phyloP scores from a whole-genome alignment of 139 green algal species.

The Volvox reticuliferus region DNA sequence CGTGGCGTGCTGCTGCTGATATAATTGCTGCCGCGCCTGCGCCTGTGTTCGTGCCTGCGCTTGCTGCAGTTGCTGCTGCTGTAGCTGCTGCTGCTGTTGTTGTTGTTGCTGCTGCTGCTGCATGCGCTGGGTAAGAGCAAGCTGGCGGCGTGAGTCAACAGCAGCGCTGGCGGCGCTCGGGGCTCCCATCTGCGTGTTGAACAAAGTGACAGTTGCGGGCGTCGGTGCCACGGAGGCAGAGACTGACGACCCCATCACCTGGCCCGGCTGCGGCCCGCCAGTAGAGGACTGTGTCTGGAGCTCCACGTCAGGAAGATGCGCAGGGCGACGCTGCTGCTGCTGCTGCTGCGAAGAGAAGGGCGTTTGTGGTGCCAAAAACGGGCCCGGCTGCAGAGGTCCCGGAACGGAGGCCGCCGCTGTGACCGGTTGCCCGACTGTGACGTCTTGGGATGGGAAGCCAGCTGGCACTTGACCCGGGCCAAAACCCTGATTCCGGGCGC shows the following conservation, averaged over 20 bases:
- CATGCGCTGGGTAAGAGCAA: not conserved
- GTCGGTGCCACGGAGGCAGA: conserved; percentile 1
- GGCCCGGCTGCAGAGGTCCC: not conserved
- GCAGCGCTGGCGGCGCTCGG: not conserved
- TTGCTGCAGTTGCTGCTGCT: not conserved
- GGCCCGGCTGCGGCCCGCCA: not conserved
- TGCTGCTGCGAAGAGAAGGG: not conserved
- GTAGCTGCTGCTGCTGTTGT: not conserved
- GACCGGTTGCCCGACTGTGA: too few relatives aligned
- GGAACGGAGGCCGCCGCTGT: too few relatives aligned
- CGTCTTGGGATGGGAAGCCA: too few relatives aligned
- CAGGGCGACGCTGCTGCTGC: not conserved
- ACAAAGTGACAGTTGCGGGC: not conserved
- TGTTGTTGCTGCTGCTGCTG: not conserved
- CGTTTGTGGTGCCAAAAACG: not conserved
- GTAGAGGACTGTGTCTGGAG: not conserved
- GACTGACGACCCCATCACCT: not conserved
- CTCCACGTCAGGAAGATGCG: not conserved
- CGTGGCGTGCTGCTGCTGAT: not conserved
- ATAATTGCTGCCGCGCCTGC: not conserved
- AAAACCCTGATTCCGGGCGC: too few relatives aligned
- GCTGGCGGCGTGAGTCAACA: not conserved
- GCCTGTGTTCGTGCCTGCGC: not conserved
- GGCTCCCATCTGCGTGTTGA: not conserved
- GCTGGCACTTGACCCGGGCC: too few relatives aligned